Evolutionary conservation across 768 basidiomycete species (phyloP), one percentile per base, ranked within the genome.

Genomic region (Suillus variegatus): DNA sequence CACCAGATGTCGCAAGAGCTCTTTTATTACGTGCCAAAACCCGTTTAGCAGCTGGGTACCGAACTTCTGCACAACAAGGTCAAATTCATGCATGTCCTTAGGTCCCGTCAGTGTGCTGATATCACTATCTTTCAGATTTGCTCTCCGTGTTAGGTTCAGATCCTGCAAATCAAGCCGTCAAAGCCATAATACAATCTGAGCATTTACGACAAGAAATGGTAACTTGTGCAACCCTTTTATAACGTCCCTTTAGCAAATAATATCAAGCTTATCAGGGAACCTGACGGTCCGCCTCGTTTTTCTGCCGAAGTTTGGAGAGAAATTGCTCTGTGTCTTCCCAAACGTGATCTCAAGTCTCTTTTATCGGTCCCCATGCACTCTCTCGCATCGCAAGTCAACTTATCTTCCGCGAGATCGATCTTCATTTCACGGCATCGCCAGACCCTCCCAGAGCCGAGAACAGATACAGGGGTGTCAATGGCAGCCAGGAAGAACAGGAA

Each of bases 251-350:
- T 35, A 20, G 9, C 9, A 35, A 52, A 60, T 57, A 64, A 51
- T 47, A 58, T 28, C 47, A 67, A 75, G 76, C 73, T 75, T 57
- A 68, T 75, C 44, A 67, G 73, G 52, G 76, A 83, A 18, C 82
- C 82, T 10, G 72, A 77, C 36, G 80, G 79, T 20, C 52, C 52
- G 2, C 85, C 84, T 46, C 82, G 82, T 22, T 85, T 91, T 69
- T 90, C 52, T 4, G 79, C 80, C 7, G 90, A 92, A 76, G 85
- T 91, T 61, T 92, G 90, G 90, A 80, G 86, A 43, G 86, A 90
- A 71, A 86, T 92, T 46, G 88, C 85, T 0, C 76, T 82, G 6
- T 87, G 82, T 69, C 81, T 92, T 6, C 86, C 89, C 0, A 82
- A 84, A 22, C 82, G 83, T 12, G 90, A 92, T 72, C 84, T 91